Conservation (phyloP, 345 rosid species). For the Arabidopsis thaliana region DNA sequence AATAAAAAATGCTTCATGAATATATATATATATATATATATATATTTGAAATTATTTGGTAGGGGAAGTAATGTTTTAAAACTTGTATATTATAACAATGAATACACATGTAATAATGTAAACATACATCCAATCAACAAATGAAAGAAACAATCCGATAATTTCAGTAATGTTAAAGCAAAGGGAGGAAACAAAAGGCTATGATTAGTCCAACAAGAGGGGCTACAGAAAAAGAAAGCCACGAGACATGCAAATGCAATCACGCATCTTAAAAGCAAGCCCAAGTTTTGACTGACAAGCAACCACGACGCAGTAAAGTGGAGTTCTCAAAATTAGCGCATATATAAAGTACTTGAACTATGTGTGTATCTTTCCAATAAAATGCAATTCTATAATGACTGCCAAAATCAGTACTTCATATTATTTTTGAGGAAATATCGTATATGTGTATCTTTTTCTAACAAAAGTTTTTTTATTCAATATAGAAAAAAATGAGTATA, state of each 20-base stretch:
- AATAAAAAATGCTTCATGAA: too few species aligned
- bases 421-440: neutral
- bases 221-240: slow-evolving; percentile 32
- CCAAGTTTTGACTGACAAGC: slow-evolving; percentile 46
- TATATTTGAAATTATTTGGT: neutral
- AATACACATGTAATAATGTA: neutral
- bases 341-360: slow-evolving; percentile 34
- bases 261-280: slow-evolving; percentile 44
- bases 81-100: neutral
- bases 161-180: slow-evolving; percentile 31
- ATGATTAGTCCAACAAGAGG: slow-evolving; percentile 45
- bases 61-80: neutral
- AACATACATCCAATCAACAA: slow-evolving; percentile 1
- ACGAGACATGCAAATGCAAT: slow-evolving; percentile 46
- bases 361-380: slow-evolving; percentile 36
- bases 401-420: neutral
- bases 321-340: slow-evolving; percentile 43
- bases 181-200: slow-evolving; percentile 31
- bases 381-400: slow-evolving; percentile 1
- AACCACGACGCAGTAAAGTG: slow-evolving; percentile 46
- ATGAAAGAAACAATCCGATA: slow-evolving; percentile 10
- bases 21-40: too few species aligned
- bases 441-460: neutral
- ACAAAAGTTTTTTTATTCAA: neutral
- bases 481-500: neutral